A percentile compares a stretch with the other conserved stretches of the same genome.
These are phyloP conservation scores for Stellera chamaejasme DNA, from an alignment of 345 rosid species.

Conservation along the genomic window DNA sequence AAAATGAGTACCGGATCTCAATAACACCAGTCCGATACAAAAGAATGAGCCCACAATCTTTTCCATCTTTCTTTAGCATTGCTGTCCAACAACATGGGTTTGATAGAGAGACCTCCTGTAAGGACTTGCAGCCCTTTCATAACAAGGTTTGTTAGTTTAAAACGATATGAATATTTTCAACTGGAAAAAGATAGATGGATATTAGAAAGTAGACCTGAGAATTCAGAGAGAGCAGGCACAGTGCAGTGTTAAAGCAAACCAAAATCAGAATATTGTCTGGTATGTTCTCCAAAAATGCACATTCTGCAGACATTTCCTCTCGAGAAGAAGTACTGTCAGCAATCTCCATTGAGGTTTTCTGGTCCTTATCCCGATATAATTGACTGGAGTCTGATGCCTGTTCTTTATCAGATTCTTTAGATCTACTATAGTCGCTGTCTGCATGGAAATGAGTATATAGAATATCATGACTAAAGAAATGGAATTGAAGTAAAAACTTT, in stretches of 20 bases:
- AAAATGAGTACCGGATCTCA: slow-evolving; percentile 50
- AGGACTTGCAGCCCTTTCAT: slow-evolving; percentile 45
- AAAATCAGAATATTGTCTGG: slow-evolving; percentile 29
- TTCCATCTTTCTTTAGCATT: slow-evolving; percentile 41
- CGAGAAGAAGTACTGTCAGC: slow-evolving; percentile 18
- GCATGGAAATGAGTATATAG: slow-evolving; percentile 25
- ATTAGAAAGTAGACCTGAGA: slow-evolving; percentile 46
- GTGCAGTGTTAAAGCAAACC: slow-evolving; percentile 56
- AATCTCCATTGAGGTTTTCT: slow-evolving; percentile 15
- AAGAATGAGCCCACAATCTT: slow-evolving; percentile 44
- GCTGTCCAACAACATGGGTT: slow-evolving; percentile 77
- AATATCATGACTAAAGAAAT: slow-evolving; percentile 8
- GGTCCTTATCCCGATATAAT: slow-evolving; percentile 25
- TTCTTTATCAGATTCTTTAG: slow-evolving; percentile 25
- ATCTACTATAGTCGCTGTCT: slow-evolving; percentile 31
- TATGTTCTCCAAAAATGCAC: slow-evolving; percentile 25
- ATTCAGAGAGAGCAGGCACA: slow-evolving; percentile 43
- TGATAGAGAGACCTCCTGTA: slow-evolving; percentile 36
- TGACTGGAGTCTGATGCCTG: slow-evolving; percentile 15
- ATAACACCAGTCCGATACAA: slow-evolving; percentile 63
- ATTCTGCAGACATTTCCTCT: slow-evolving; percentile 28
- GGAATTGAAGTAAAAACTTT: slow-evolving; percentile 4
- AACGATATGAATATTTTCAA: slow-evolving; percentile 3
- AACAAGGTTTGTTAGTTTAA: slow-evolving; percentile 20
- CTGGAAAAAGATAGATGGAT: slow-evolving; percentile 9